A percentile compares a stretch with the other conserved stretches of the same genome.
Evolutionary conservation across 495 filamentous ascomycete species (phyloP).

Genomic region (Haplographium delicatum): DNA sequence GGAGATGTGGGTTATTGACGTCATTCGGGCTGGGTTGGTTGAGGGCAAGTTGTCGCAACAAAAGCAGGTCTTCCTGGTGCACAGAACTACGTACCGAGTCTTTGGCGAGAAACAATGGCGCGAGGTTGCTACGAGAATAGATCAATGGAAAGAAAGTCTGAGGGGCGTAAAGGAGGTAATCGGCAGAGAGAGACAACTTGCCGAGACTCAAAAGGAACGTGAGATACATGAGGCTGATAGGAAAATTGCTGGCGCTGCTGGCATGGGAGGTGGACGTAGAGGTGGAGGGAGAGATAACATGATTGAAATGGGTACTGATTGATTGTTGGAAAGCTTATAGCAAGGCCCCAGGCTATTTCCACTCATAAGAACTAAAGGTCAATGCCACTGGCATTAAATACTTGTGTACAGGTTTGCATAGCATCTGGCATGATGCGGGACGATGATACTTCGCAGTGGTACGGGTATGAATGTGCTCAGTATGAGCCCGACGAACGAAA

Average conservation of each 20-base stretch:
- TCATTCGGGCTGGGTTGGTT: slow-evolving; percentile 87
- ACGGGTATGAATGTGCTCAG: slow-evolving; percentile 12
- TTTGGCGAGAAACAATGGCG: slow-evolving; percentile 98
- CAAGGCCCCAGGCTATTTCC: neutral
- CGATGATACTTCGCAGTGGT: slow-evolving; percentile 12
- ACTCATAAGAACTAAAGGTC: slow-evolving; percentile 7
- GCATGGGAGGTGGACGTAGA: slow-evolving; percentile 31
- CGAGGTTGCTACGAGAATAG: slow-evolving; percentile 81
- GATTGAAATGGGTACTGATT: slow-evolving; percentile 30
- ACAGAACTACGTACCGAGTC: slow-evolving; percentile 88
- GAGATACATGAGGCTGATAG: slow-evolving; percentile 54
- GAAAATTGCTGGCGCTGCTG: slow-evolving; percentile 41
- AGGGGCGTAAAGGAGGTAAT: slow-evolving; percentile 70
- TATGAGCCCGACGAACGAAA: slow-evolving; percentile 10
- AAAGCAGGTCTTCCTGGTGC: slow-evolving; percentile 86
- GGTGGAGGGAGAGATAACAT: slow-evolving; percentile 23
- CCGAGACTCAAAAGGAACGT: slow-evolving; percentile 51
- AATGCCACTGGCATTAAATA: slow-evolving; percentile 17
- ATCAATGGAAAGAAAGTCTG: slow-evolving; percentile 81
- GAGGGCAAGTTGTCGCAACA: slow-evolving; percentile 92
- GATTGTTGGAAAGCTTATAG: neutral
- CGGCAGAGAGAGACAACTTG: slow-evolving; percentile 67
- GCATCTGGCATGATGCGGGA: slow-evolving; percentile 28
- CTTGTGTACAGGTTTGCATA: slow-evolving; percentile 22
- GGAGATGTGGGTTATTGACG: slow-evolving; percentile 98